phyloP scores from a whole-genome alignment of 2,329 filamentous ascomycete genomes.

The Pseudogymnoascus verrucosus region DNA sequence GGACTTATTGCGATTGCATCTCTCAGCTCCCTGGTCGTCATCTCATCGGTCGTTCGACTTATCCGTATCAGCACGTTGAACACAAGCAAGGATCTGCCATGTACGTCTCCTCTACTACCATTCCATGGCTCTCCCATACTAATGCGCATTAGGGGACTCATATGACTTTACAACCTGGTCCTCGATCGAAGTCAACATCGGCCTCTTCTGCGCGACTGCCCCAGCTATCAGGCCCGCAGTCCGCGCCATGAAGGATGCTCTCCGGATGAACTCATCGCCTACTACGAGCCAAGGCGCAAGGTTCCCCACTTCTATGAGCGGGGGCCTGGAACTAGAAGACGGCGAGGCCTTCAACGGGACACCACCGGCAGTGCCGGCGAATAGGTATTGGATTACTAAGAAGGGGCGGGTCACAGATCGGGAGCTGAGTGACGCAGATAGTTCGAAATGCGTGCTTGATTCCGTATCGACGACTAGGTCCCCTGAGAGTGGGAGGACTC shows the following conservation, averaged over 20 bases:
- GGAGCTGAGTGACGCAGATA: constrained; percentile 1
- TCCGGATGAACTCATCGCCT: not conserved
- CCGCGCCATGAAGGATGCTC: not conserved
- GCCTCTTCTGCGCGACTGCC: constrained; percentile 16
- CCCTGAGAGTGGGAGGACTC: not conserved
- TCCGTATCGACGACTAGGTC: not conserved
- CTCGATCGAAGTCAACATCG: constrained; percentile 16
- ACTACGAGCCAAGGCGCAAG: not conserved
- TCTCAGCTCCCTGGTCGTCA: constrained; percentile 17
- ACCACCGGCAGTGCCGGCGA: not conserved
- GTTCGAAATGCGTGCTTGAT: not conserved
- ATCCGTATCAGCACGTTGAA: constrained; percentile 1
- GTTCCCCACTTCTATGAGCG: not conserved
- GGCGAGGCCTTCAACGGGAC: not conserved
- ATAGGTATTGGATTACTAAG: not conserved
- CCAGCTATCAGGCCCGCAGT: constrained; percentile 16
- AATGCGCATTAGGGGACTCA: constrained; percentile 11
- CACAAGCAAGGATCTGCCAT: constrained; percentile 12
- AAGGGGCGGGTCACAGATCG: not conserved
- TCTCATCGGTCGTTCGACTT: constrained; percentile 12
- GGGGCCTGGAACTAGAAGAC: not conserved
- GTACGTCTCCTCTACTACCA: constrained; percentile 9
- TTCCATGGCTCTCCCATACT: not conserved
- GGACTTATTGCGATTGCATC: constrained; percentile 13
- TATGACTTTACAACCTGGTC: constrained; percentile 16